These are phyloP conservation scores for Phialophora tarda DNA, from an alignment of 2,329 filamentous ascomycete genomes.

Conservation along the genomic window DNA sequence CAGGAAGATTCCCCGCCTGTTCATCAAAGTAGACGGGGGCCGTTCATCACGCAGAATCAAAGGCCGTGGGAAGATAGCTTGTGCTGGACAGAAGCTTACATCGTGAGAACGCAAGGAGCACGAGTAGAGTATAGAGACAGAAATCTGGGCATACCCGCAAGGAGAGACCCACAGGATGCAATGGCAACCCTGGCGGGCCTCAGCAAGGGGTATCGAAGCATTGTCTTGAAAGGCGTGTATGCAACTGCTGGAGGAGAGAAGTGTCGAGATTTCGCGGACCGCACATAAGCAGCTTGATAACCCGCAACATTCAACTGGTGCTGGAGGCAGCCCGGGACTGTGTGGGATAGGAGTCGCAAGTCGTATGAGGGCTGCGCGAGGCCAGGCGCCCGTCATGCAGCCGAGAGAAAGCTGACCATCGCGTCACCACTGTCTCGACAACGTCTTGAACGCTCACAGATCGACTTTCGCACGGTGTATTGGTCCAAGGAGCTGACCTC, in stretches of 20 bases:
- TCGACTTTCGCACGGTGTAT: not conserved
- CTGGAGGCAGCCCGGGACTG: not conserved
- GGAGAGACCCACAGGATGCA: not conserved
- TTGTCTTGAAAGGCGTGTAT: not conserved
- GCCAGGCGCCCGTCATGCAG: not conserved
- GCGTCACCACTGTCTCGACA: not conserved
- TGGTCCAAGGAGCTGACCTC: not conserved
- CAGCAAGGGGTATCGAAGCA: not conserved
- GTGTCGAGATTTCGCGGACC: not conserved
- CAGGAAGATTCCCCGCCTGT: not conserved
- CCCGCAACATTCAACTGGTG: not conserved
- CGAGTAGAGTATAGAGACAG: not conserved
- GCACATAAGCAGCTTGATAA: not conserved
- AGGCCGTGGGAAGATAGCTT: not conserved
- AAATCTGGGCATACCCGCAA: not conserved
- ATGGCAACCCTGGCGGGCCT: not conserved
- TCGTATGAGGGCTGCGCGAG: not conserved
- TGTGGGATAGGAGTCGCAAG: not conserved
- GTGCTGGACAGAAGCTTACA: not conserved
- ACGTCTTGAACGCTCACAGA: not conserved
- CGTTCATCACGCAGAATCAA: not conserved
- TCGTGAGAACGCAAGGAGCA: not conserved
- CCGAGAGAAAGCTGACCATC: not conserved
- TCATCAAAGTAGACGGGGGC: not conserved
- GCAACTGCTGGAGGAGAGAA: not conserved